Conservation (phyloP, 1,139 yeast species). For the Blastobotrys petasosporus region DNA sequence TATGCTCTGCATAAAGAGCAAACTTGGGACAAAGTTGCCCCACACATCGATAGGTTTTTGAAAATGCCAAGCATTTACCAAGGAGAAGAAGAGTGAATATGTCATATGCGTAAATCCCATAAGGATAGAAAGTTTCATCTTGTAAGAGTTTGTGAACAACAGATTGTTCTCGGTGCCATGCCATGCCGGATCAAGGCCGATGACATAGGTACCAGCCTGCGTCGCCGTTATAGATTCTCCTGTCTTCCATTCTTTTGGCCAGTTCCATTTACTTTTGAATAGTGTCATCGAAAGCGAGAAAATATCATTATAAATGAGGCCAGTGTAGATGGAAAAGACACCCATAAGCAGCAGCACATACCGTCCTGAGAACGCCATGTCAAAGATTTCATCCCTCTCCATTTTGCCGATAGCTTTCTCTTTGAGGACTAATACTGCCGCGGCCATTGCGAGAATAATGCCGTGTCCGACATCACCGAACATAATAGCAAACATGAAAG, state of each 20-base stretch:
- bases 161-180: conserved; percentile 93
- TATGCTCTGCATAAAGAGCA: conserved; percentile 89
- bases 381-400: conserved; percentile 86
- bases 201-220: conserved; percentile 62
- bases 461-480: conserved; percentile 99
- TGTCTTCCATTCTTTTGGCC: conserved; percentile 69
- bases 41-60: conserved; percentile 73
- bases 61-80: conserved; percentile 74
- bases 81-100: conserved; percentile 77
- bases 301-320: conserved; percentile 85
- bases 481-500: conserved; percentile 98
- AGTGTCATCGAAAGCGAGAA: conserved; percentile 86
- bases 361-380: conserved; percentile 92
- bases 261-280: conserved; percentile 85
- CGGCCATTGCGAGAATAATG: conserved; percentile 66
- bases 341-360: conserved; percentile 91
- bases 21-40: conserved; percentile 92
- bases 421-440: conserved; percentile 59
- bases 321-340: conserved; percentile 85
- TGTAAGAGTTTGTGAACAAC: conserved; percentile 86
- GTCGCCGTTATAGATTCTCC: conserved; percentile 61
- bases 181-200: conserved; percentile 95
- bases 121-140: conserved; percentile 89
- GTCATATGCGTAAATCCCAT: conserved; percentile 96
- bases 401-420: conserved; percentile 62